These are phyloP conservation scores for Flaveria sonorensis DNA, from an alignment of 129 eudicot species.

Conservation along the genomic window DNA sequence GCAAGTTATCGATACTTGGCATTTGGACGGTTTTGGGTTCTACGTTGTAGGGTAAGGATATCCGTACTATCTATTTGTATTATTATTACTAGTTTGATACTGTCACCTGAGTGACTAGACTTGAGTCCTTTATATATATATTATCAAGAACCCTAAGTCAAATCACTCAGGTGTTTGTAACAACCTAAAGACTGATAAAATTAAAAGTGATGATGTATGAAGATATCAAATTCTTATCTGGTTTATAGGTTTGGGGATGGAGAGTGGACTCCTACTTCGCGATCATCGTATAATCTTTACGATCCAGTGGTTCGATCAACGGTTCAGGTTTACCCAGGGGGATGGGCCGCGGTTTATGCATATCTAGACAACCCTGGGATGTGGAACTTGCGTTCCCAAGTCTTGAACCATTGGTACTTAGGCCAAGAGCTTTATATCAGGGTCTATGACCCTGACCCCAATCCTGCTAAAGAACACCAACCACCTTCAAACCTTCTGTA, in stretches of 20 bases:
- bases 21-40: slow-evolving; percentile 60
- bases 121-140: too few species aligned
- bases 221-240: background rate
- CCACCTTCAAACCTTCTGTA: slow-evolving; percentile 60
- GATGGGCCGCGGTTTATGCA: slow-evolving; percentile 69
- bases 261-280: slow-evolving; percentile 53
- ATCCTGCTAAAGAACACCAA: slow-evolving; percentile 56
- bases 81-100: too few species aligned
- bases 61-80: background rate
- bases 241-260: slow-evolving; percentile 57
- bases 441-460: slow-evolving; percentile 66
- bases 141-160: too few species aligned
- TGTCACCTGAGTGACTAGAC: too few species aligned
- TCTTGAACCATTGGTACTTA: slow-evolving; percentile 58
- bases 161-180: too few species aligned
- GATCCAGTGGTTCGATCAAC: slow-evolving; percentile 86
- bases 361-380: slow-evolving; percentile 71
- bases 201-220: too few species aligned
- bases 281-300: slow-evolving; percentile 55
- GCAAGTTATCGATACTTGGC: slow-evolving; percentile 48
- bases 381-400: slow-evolving; percentile 80
- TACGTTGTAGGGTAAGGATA: slow-evolving; percentile 55
- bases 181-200: too few species aligned
- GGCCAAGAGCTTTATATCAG: slow-evolving; percentile 70
- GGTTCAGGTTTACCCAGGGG: slow-evolving; percentile 61